Percentiles rank a stretch among this genome's conserved stretches.
phyloP scores from a whole-genome alignment of 345 rosid species.

The Carallia brachiata region DNA sequence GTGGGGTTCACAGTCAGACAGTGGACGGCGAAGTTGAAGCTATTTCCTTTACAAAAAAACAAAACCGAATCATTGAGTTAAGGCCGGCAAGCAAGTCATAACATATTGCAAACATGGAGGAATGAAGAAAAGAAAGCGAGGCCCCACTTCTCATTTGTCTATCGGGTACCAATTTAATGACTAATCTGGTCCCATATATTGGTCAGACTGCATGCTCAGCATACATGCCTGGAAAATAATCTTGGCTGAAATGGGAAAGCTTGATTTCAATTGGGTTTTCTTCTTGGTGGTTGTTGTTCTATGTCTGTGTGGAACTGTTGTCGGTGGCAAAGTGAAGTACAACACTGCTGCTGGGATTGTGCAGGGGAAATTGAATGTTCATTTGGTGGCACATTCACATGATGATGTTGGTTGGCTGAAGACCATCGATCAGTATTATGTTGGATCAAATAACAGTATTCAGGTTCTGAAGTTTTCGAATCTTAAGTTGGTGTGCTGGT shows the following conservation, averaged over 20 bases:
- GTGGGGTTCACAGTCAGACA: too few species aligned
- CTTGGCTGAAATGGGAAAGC: neutral
- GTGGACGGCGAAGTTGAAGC: too few species aligned
- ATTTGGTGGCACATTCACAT: conserved; percentile 8
- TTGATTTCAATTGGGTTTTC: neutral
- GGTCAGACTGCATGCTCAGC: neutral
- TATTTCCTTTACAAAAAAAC: too few species aligned
- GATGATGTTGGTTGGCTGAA: conserved; percentile 13
- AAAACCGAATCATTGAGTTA: neutral
- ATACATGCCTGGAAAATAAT: neutral
- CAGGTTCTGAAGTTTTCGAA: neutral
- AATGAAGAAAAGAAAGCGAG: too few species aligned
- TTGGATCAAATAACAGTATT: conserved; percentile 6
- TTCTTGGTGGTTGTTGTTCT: neutral
- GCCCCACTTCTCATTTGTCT: too few species aligned
- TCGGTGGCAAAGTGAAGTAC: neutral
- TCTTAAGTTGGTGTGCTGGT: neutral
- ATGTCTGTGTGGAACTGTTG: neutral
- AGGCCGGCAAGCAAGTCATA: neutral
- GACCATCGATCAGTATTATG: conserved; percentile 7
- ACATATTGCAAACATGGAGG: too few species aligned
- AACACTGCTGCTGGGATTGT: neutral
- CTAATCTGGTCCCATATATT: neutral
- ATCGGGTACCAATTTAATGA: too few species aligned
- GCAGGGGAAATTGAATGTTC: neutral